A percentile compares a stretch with the other conserved stretches of the same genome.
Conservation (phyloP, 2,329 filamentous ascomycete species). For the Neobulgaria alba region DNA sequence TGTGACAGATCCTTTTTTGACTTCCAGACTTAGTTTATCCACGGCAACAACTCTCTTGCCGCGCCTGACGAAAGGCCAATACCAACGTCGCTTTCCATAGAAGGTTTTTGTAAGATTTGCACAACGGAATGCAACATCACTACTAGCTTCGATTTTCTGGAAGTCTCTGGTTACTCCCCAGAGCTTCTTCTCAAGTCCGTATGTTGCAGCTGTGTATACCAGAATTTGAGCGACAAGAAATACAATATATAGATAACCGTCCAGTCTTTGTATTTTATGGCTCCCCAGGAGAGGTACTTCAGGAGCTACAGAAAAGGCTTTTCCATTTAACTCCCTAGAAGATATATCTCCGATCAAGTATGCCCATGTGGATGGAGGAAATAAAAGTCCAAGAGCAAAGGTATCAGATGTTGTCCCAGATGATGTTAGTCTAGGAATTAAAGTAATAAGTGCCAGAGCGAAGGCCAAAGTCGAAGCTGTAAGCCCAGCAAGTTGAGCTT, state of each 20-base stretch:
- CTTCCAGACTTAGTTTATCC: slow-evolving; percentile 45
- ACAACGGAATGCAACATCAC: slow-evolving; percentile 21
- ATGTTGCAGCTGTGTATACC: slow-evolving; percentile 47
- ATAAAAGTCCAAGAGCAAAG: slow-evolving; percentile 14
- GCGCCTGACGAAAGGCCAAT: slow-evolving; percentile 19
- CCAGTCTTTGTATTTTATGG: slow-evolving; percentile 49
- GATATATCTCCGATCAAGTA: slow-evolving; percentile 21
- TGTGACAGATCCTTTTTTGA: slow-evolving; percentile 52
- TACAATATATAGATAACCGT: slow-evolving; percentile 46
- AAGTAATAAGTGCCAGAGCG: slow-evolving; percentile 50
- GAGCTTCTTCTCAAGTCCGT: slow-evolving; percentile 47
- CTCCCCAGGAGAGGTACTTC: not conserved
- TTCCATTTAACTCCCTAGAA: slow-evolving; percentile 12
- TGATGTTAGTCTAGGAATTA: slow-evolving; percentile 33
- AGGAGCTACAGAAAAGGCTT: slow-evolving; percentile 44
- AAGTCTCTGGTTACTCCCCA: slow-evolving; percentile 39
- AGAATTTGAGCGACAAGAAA: slow-evolving; percentile 52
- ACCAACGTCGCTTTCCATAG: slow-evolving; percentile 19
- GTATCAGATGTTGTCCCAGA: slow-evolving; percentile 3
- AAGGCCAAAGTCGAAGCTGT: slow-evolving; percentile 51
- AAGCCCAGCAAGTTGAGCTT: slow-evolving; percentile 55
- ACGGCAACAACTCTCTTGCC: slow-evolving; percentile 47
- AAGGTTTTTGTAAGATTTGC: slow-evolving; percentile 21
- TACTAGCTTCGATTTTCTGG: slow-evolving; percentile 19
- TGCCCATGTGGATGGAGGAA: slow-evolving; percentile 19